These are phyloP conservation scores for Cadophora sp. DNA, from an alignment of 2,329 filamentous ascomycete species.

Conservation along the genomic window DNA sequence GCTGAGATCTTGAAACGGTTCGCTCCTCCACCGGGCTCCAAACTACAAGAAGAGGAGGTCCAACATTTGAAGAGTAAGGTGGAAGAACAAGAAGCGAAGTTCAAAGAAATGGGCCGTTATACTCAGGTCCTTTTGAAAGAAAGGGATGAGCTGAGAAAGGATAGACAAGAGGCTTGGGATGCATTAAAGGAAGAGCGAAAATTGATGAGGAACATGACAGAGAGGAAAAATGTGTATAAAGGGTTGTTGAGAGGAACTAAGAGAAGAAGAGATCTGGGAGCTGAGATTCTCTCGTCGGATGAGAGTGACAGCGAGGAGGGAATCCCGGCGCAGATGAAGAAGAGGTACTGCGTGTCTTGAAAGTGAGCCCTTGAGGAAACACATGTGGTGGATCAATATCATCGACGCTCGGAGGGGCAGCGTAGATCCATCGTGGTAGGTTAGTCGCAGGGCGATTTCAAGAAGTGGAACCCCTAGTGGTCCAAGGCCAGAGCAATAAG, in stretches of 20 bases:
- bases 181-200: neutral
- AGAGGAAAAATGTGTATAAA: neutral
- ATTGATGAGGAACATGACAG: neutral
- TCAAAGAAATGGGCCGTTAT: neutral
- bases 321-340: neutral
- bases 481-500: too few species aligned
- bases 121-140: neutral
- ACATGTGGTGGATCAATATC: neutral
- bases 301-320: neutral
- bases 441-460: too few species aligned
- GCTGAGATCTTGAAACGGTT: neutral
- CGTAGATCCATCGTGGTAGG: too few species aligned
- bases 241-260: neutral
- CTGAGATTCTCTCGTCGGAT: neutral
- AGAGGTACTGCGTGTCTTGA: neutral
- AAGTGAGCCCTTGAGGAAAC: neutral
- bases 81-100: neutral
- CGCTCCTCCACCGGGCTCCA: neutral
- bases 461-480: too few species aligned
- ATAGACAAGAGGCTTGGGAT: neutral
- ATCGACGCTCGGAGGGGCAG: too few species aligned
- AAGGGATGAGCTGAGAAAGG: neutral
- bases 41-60: neutral
- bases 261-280: neutral
- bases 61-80: neutral